Evolutionary conservation across 2,329 filamentous ascomycete species (phyloP).

Genomic region (Xylariaceae sp.): DNA sequence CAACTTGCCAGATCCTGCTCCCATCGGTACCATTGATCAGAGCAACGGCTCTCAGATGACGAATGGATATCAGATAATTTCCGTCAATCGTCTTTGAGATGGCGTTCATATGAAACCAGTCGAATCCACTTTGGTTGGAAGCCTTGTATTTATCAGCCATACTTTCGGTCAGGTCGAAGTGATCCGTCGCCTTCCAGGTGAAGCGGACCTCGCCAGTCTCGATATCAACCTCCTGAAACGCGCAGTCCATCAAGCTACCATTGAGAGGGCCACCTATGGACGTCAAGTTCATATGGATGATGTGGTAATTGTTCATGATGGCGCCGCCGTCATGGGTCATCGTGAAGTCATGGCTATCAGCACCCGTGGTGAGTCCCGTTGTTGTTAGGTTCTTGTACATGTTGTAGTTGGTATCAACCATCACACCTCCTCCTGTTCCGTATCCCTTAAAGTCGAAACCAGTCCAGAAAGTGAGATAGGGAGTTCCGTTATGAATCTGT

Average conservation of each 20-base stretch:
- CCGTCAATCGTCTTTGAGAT: slow-evolving; percentile 45
- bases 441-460: slow-evolving; percentile 40
- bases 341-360: slow-evolving; percentile 52
- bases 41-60: slow-evolving; percentile 42
- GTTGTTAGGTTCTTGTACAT: slow-evolving; percentile 48
- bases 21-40: slow-evolving; percentile 45
- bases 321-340: slow-evolving; percentile 51
- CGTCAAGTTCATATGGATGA: slow-evolving; percentile 41
- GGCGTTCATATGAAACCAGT: slow-evolving; percentile 51
- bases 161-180: slow-evolving; percentile 32
- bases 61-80: slow-evolving; percentile 48
- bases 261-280: slow-evolving; percentile 42
- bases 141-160: slow-evolving; percentile 16
- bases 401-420: slow-evolving; percentile 46
- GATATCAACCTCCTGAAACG: slow-evolving; percentile 49
- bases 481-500: slow-evolving; percentile 41
- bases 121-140: slow-evolving; percentile 33
- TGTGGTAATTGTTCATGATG: slow-evolving; percentile 51
- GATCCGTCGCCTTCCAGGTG: slow-evolving; percentile 46
- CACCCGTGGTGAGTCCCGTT: slow-evolving; percentile 43
- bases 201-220: slow-evolving; percentile 47
- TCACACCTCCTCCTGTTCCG: slow-evolving; percentile 37
- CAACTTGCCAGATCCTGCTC: slow-evolving; percentile 47
- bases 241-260: slow-evolving; percentile 44
- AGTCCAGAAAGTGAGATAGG: slow-evolving; percentile 48